phyloP scores from a whole-genome alignment of 1,284 basidiomycete species.

The Leccinum pachyderme region DNA sequence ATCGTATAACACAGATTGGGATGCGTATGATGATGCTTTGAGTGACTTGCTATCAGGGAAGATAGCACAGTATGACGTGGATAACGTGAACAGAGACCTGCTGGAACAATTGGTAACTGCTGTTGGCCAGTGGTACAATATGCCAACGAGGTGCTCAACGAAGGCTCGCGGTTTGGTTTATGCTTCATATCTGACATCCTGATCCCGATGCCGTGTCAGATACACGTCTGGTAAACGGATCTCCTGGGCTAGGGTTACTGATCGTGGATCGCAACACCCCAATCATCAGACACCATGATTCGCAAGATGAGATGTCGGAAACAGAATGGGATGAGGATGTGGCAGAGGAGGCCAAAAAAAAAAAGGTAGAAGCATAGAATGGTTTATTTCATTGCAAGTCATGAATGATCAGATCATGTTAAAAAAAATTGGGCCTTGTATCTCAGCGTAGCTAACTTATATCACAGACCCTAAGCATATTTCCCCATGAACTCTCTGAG shows the following conservation, averaged over 20 bases:
- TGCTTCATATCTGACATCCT: not conserved
- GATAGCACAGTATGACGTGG: not conserved
- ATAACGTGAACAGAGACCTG: not conserved
- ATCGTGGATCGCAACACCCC: not conserved
- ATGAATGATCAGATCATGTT: not conserved
- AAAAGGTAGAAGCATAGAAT: not conserved
- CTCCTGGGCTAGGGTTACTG: not conserved
- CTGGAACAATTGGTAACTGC: not conserved
- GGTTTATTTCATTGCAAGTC: not conserved
- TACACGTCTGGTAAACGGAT: not conserved
- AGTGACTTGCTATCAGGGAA: not conserved
- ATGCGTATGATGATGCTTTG: not conserved
- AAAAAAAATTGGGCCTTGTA: too few relatives aligned
- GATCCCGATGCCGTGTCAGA: not conserved
- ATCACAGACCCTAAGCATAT: slow-evolving; percentile 16
- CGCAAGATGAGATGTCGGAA: not conserved
- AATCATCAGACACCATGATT: not conserved
- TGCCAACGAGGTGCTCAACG: not conserved
- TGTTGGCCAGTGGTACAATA: not conserved
- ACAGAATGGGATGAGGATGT: not conserved
- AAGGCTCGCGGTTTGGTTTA: not conserved
- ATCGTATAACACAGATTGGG: not conserved
- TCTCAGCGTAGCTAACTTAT: not conserved
- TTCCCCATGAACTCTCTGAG: slow-evolving; percentile 27
- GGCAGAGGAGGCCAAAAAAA: not conserved